Evolutionary conservation across 345 rosid species (phyloP).

Genomic region (Euphorbia tirucalli): DNA sequence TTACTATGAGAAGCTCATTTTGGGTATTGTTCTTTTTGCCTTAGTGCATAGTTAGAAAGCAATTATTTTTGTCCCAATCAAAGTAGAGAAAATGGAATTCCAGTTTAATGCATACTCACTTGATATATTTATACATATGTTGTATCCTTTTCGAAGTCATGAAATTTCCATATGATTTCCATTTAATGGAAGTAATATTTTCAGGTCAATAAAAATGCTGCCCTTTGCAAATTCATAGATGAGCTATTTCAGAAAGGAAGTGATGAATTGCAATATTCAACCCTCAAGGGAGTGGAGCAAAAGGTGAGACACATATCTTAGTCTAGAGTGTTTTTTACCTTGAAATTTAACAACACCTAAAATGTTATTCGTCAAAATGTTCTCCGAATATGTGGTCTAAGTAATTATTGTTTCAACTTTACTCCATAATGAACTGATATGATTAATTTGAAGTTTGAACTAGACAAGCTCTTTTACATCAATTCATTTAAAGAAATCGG

Average conservation of each 20-base stretch:
- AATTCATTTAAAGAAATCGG: not conserved
- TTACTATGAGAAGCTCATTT: not conserved
- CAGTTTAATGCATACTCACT: not conserved
- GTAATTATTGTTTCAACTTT: conserved; percentile 3
- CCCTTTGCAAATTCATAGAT: conserved; percentile 69
- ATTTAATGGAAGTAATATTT: not conserved
- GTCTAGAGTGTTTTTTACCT: not conserved
- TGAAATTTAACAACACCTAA: not conserved
- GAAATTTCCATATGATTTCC: too few relatives aligned
- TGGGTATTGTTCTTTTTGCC: not conserved
- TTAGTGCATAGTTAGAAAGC: too few relatives aligned
- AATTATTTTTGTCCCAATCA: not conserved
- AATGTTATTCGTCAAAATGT: not conserved
- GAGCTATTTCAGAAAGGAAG: conserved; percentile 57
- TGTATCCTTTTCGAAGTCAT: too few relatives aligned
- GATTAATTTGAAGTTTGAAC: not conserved
- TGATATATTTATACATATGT: too few relatives aligned
- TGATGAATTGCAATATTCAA: conserved; percentile 46
- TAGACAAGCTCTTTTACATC: too few relatives aligned
- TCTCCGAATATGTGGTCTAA: conserved; percentile 4
- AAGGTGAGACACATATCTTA: conserved; percentile 47
- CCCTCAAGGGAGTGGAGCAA: conserved; percentile 50
- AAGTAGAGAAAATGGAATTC: not conserved
- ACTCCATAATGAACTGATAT: not conserved
- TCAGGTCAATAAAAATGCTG: conserved; percentile 83